Conservation (phyloP, 148 eudicot genomes). For the Rhododendron mucronatum region DNA sequence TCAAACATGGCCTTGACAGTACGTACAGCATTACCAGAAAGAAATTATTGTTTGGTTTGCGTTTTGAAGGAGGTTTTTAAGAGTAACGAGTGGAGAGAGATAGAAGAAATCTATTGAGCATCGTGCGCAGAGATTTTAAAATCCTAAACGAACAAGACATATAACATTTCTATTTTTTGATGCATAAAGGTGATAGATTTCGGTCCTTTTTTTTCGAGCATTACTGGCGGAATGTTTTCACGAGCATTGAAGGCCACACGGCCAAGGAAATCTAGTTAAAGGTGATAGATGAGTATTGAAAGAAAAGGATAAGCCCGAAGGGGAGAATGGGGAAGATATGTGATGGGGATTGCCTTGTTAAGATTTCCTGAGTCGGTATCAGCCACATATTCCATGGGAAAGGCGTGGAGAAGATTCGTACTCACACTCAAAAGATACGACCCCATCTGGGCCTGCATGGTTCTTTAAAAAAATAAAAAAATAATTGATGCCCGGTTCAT, state of each 20-base stretch:
- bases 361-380: background rate
- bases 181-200: background rate
- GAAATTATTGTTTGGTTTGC: too few species aligned
- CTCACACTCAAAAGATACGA: background rate
- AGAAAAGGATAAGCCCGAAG: background rate
- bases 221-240: too few species aligned
- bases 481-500: too few species aligned
- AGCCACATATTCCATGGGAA: background rate
- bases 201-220: too few species aligned
- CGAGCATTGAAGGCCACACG: too few species aligned
- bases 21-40: too few species aligned
- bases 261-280: too few species aligned
- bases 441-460: background rate
- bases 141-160: too few species aligned
- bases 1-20: background rate
- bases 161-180: background rate
- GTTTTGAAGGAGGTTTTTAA: too few species aligned
- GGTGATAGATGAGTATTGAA: background rate
- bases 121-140: too few species aligned
- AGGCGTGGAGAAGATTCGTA: constrained; percentile 3
- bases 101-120: too few species aligned
- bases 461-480: background rate
- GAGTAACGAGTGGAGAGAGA: too few species aligned
- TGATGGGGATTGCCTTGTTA: background rate
- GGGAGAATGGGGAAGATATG: background rate